Conservation (phyloP, 306 rosid species). For the Castanopsis chinensis region DNA sequence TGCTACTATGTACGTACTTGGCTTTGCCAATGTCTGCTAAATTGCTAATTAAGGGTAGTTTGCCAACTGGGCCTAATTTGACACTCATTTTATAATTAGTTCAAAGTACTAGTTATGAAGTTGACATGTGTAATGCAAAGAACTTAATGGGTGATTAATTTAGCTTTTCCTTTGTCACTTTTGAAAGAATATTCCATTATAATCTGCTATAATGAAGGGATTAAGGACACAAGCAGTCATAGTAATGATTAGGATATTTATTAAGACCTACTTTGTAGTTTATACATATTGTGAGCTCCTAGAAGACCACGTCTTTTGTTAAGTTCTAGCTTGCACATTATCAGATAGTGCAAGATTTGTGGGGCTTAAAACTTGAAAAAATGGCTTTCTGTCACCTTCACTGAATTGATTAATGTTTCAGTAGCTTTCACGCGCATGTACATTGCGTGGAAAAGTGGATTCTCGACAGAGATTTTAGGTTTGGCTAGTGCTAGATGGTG, state of each 20-base stretch:
- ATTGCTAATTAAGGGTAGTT: constrained; percentile 12
- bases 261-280: no score
- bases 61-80: constrained; percentile 17
- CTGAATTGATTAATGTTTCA: not conserved
- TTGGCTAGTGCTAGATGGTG: constrained; percentile 14
- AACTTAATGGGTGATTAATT: constrained; percentile 30
- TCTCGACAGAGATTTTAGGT: constrained; percentile 23
- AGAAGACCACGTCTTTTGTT: constrained; percentile 9
- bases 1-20: constrained; percentile 7
- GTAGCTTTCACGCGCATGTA: not conserved
- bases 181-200: constrained; percentile 37
- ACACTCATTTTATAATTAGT: constrained; percentile 11
- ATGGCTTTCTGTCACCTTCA: not conserved
- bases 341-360: no score
- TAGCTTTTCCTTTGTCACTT: constrained; percentile 11
- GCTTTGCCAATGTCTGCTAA: not conserved
- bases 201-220: constrained; percentile 17
- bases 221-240: constrained; percentile 8
- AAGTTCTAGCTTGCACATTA: no score
- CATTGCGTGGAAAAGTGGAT: constrained; percentile 9
- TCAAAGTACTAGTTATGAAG: not conserved
- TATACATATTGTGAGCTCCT: no score
- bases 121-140: constrained; percentile 40
- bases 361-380: no score
- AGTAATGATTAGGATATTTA: not conserved